phyloP scores from a whole-genome alignment of 768 basidiomycete genomes.

The Xanthoconium stramineum region DNA sequence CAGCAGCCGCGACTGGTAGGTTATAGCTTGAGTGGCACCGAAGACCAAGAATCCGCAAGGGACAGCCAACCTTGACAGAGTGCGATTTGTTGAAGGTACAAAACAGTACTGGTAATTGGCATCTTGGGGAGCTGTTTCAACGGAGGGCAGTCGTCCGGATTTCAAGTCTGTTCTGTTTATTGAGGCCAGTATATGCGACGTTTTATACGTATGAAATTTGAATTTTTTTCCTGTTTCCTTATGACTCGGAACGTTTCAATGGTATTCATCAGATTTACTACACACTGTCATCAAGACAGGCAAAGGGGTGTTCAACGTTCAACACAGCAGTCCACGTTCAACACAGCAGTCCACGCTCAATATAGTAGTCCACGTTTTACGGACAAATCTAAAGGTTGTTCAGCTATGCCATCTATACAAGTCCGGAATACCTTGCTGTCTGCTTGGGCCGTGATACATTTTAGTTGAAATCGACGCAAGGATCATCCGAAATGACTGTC shows the following conservation, averaged over 20 bases:
- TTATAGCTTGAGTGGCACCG: not conserved
- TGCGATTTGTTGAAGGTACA: conserved; percentile 4
- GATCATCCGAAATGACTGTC: too few relatives aligned
- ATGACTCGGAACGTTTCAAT: not conserved
- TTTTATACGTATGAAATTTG: too few relatives aligned
- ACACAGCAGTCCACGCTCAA: too few relatives aligned
- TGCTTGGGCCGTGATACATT: too few relatives aligned
- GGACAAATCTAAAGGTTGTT: too few relatives aligned
- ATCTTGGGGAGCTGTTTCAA: not conserved
- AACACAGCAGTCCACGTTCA: too few relatives aligned
- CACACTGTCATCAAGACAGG: not conserved
- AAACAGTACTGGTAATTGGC: not conserved
- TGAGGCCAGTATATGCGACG: not conserved
- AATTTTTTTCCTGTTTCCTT: too few relatives aligned
- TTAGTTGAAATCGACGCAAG: too few relatives aligned
- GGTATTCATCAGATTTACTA: not conserved
- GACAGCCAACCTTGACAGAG: conserved; percentile 8
- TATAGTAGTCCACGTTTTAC: too few relatives aligned
- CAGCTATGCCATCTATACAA: too few relatives aligned
- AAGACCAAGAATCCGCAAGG: not conserved
- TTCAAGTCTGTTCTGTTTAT: not conserved
- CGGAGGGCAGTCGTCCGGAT: not conserved
- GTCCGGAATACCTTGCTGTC: too few relatives aligned
- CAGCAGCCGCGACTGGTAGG: conserved; percentile 6
- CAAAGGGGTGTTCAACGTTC: too few relatives aligned